Base-by-base conservation (phyloP, 2,329 filamentous ascomycete genomes). In the Pyrenophora seminiperda region DNA sequence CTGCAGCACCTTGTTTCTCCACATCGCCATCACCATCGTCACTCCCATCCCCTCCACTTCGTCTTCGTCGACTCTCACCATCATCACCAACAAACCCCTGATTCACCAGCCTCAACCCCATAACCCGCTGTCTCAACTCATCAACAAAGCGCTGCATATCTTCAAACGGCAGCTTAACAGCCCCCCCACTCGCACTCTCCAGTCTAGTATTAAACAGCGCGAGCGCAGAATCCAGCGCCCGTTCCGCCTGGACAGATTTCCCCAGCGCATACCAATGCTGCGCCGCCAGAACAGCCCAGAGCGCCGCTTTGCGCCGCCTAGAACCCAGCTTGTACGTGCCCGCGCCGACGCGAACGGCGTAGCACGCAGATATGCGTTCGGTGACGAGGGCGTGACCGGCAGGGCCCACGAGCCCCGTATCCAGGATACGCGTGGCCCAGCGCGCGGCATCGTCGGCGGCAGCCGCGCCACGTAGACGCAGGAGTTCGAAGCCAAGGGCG, bases 281-380 rank as follows among this genome's bases (percentile, higher is more conserved):
- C 0, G 91, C 87, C 1, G 90, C 88, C 31, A 96, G 80, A 17
- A 94, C 81, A 59, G 87, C 88, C 92, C 92, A 99, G 57, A 96
- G 83, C 0, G 90, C 94, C 2, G 92, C 89, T 77, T 97, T 99
- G 40, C 94, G 82, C 52, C 81, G 82, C 54, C 93, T 82, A 7
- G 82, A 81, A 13, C 92, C 91, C 79, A 86, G 89, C 30, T 77
- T 77, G 53, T 85, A 82, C 7, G 81, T 83, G 1, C 87, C 86
- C 3, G 85, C 75, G 2, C 89, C 87, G 19, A 81, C 81, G 59
- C 89, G 90, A 3, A 88, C 86, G 1, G 84, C 84, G 73, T 93
- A 97, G 75, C 90, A 96, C 2, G 88, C 84, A 0, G 90, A 89
- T 15, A 97, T 82, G 29, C 94, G 85, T 74, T 99, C 93, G 44